phyloP scores from a whole-genome alignment of 2,329 filamentous ascomycete species.

The Claviceps purpurea region DNA sequence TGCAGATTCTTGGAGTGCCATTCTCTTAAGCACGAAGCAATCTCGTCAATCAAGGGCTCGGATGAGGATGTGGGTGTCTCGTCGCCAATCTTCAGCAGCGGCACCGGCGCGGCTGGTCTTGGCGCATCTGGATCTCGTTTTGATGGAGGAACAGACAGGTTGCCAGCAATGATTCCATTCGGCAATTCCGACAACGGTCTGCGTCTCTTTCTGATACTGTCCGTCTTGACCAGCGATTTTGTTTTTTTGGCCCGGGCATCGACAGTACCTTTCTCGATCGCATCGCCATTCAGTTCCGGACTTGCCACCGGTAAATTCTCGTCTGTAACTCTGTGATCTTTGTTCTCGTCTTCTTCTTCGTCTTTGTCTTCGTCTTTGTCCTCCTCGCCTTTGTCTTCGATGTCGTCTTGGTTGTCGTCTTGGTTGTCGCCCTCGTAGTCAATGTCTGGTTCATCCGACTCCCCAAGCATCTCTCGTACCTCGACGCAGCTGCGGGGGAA shows the following conservation, averaged over 20 bases:
- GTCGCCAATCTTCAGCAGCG: conserved; percentile 94
- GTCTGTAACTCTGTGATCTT: conserved; percentile 13
- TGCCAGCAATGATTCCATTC: conserved; percentile 27
- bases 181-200: conserved; percentile 22
- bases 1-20: conserved; percentile 98
- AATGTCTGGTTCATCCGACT: conserved; percentile 43
- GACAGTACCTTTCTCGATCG: conserved; percentile 41
- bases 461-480: conserved; percentile 80
- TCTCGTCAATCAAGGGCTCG: conserved; percentile 92
- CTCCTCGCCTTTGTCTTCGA: conserved; percentile 17
- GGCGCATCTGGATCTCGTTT: conserved; percentile 51
- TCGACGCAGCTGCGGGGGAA: conserved; percentile 93
- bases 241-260: conserved; percentile 24
- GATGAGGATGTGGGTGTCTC: conserved; percentile 82
- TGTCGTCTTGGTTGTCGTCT: conserved; percentile 20
- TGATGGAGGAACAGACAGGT: conserved; percentile 31
- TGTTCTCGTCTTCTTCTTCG: conserved; percentile 32
- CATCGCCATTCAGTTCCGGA: conserved; percentile 29
- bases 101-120: conserved; percentile 82
- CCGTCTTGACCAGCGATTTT: conserved; percentile 18
- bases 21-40: conserved; percentile 88
- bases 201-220: conserved; percentile 13
- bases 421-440: conserved; percentile 29
- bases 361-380: conserved; percentile 22
- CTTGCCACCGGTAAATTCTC: conserved; percentile 17